These are phyloP conservation scores for Trichopus zeylanicus DNA, from an alignment of 116 monocot genomes.

Conservation along the genomic window DNA sequence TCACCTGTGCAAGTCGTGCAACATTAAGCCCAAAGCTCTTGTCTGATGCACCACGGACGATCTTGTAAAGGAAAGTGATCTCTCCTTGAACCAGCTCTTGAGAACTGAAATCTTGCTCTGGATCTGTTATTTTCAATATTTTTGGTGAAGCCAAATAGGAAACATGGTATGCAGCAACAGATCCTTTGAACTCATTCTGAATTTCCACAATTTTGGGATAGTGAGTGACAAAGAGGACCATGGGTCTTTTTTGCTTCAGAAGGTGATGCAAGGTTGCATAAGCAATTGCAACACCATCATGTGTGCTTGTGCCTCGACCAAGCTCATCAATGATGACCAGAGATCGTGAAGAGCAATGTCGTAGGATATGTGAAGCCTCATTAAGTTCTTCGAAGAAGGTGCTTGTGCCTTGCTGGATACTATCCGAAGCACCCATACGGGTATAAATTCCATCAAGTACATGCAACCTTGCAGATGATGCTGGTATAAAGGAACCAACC, in stretches of 20 bases:
- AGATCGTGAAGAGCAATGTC: slow-evolving; percentile 60
- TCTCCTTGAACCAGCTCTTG: slow-evolving; percentile 20
- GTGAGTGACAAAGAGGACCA: slow-evolving; percentile 94
- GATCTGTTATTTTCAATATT: slow-evolving; percentile 17
- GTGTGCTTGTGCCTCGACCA: slow-evolving; percentile 95
- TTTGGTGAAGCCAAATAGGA: slow-evolving; percentile 66
- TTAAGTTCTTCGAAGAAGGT: slow-evolving; percentile 91
- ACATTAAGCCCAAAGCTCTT: slow-evolving; percentile 98
- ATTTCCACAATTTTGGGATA: slow-evolving; percentile 82
- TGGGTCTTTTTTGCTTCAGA: slow-evolving; percentile 62
- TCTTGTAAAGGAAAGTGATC: slow-evolving; percentile 87
- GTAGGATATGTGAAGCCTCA: slow-evolving; percentile 73
- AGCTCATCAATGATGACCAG: slow-evolving; percentile 97
- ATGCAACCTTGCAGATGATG: slow-evolving; percentile 72
- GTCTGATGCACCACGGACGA: slow-evolving; percentile 75
- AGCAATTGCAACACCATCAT: slow-evolving; percentile 96
- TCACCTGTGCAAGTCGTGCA: slow-evolving; percentile 92
- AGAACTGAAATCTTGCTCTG: slow-evolving; percentile 8
- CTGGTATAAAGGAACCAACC: slow-evolving; percentile 99
- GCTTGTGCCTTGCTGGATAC: slow-evolving; percentile 83
- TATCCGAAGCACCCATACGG: slow-evolving; percentile 94
- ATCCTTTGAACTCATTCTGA: slow-evolving; percentile 52
- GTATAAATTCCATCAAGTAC: slow-evolving; percentile 84
- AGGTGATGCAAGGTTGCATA: slow-evolving; percentile 80
- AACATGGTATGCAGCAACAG: slow-evolving; percentile 79